Conservation (phyloP, 108 stramenopile species). For the Bacterosira constricta region DNA sequence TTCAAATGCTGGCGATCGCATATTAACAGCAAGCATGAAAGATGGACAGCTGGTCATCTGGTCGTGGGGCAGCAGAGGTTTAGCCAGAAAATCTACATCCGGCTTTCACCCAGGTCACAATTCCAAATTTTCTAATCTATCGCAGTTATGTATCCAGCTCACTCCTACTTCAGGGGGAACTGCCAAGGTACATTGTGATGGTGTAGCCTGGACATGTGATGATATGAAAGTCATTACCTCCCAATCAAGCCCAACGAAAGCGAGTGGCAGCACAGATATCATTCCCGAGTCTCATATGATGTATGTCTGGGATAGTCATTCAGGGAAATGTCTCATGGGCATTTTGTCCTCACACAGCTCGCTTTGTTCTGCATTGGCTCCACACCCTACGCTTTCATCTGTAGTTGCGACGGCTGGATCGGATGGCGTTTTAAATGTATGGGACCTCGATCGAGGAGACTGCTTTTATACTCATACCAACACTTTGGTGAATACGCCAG, state of each 20-base stretch:
- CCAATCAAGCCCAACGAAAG: constrained; percentile 68
- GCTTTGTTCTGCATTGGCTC: constrained; percentile 71
- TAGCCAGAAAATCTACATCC: constrained; percentile 18
- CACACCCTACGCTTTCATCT: constrained; percentile 72
- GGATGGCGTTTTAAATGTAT: constrained; percentile 73
- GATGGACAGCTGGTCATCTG: constrained; percentile 85
- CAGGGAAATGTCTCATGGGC: constrained; percentile 78
- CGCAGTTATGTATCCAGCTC: constrained; percentile 40
- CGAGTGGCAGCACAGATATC: constrained; percentile 61
- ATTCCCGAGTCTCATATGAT: constrained; percentile 73
- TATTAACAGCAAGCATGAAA: constrained; percentile 85
- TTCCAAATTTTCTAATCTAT: constrained; percentile 27
- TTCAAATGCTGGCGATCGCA: constrained; percentile 72
- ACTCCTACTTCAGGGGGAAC: not conserved
- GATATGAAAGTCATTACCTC: constrained; percentile 80
- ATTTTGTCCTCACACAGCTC: constrained; percentile 68
- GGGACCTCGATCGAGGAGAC: constrained; percentile 74
- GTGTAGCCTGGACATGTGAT: constrained; percentile 78
- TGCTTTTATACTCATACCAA: constrained; percentile 69
- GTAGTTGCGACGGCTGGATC: constrained; percentile 72
- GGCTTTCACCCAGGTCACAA: constrained; percentile 17
- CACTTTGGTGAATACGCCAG: constrained; percentile 55
- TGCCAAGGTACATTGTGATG: constrained; percentile 68
- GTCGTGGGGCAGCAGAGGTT: constrained; percentile 54
- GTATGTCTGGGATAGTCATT: constrained; percentile 79